Percentiles rank a stretch among this genome's conserved stretches.
Evolutionary conservation across 306 rosid species (phyloP).

Genomic region (Trichosanthes truncata): DNA sequence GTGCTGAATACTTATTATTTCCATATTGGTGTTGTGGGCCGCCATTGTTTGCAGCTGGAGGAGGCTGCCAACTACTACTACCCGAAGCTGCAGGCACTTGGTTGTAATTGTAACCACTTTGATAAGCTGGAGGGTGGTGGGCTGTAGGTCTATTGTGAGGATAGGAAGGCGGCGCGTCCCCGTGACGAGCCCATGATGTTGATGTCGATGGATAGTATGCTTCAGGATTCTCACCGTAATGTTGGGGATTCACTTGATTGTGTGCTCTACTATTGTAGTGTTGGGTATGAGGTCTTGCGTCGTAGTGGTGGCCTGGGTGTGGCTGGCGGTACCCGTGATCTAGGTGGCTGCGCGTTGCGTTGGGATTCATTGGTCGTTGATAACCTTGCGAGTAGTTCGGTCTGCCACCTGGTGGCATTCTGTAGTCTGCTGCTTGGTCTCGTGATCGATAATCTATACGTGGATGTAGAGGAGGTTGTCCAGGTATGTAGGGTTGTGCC

Average conservation of each 20-base stretch:
- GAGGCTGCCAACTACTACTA: constrained; percentile 4
- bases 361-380: constrained; percentile 16
- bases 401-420: neutral
- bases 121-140: constrained; percentile 15
- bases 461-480: neutral
- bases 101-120: constrained; percentile 23
- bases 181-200: constrained; percentile 27
- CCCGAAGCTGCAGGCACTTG: constrained; percentile 22
- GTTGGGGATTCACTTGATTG: constrained; percentile 14
- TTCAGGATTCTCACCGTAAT: constrained; percentile 17
- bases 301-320: neutral
- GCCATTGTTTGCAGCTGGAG: constrained; percentile 11
- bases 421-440: neutral
- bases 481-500: neutral
- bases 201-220: constrained; percentile 17
- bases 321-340: constrained; percentile 9
- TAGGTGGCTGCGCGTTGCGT: neutral
- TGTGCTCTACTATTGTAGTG: constrained; percentile 29
- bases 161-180: constrained; percentile 26
- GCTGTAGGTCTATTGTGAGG: constrained; percentile 12
- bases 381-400: constrained; percentile 12
- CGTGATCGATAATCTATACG: neutral
- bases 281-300: constrained; percentile 15
- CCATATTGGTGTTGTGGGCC: constrained; percentile 28
- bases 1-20: constrained; percentile 46